Base-by-base conservation (phyloP, 2,329 filamentous ascomycete genomes). In the Ophiostoma australiae region DNA sequence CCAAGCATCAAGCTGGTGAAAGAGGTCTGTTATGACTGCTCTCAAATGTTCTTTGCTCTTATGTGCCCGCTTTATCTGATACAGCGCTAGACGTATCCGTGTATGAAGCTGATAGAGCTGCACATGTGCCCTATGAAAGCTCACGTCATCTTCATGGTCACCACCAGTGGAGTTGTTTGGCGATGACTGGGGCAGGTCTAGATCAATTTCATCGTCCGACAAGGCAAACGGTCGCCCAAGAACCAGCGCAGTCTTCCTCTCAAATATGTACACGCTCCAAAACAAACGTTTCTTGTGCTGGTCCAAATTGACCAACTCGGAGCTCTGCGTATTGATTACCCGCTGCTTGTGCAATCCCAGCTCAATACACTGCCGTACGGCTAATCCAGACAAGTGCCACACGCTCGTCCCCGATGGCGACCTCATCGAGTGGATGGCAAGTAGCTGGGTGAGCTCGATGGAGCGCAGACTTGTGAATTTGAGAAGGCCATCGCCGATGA, bases 121-220 rank as follows among this genome's bases (percentile, higher is more conserved):
- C 17, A 71, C 44, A n/a, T 72, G 72, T 1, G 70, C 70, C 20
- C 70, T 33, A 39, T 73, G 72, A 37, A 70, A 70, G 55, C 72
- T 44, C 1, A 70, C 33, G 15, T 37, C 37, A 3, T 23, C 7
- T 31, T 65, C 65, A 4, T 3, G 27, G 27, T 23, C 52, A 10
- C 23, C n/a, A 8, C 27, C 52, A 55, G n/a, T 37, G 31, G 17
- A 65, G 15, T 8, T 66, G 23, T 3, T 66, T 41, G 13, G 67
- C 44, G 3, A 15, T 10, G 20, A 31, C n/a, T 1, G 27, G 31
- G 71, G 69, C 69, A 74, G 39, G 6, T 41, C 52, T 2, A 70
- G 68, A 37, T 74, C 73, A 41, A 74, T 73, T 27, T 72, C 72
- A 6, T 73, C 72, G 39, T 74, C 73, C 4, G 70, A 67, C 6